Evolutionary conservation across 2,329 filamentous ascomycete species (phyloP).

Genomic region (Alternaria alternata): DNA sequence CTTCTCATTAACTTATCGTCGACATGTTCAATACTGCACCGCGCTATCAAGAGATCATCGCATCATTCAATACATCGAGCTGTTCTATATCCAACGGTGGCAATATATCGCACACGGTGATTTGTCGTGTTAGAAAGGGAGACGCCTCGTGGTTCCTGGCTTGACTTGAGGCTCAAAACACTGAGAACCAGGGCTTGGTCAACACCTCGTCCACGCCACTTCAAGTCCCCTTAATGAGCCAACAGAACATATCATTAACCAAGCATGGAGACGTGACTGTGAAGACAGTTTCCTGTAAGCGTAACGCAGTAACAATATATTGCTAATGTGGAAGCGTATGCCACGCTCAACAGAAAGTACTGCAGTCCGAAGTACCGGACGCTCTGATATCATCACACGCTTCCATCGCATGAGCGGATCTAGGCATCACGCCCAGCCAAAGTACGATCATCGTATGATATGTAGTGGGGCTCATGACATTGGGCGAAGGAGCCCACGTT

Average conservation of each 20-base stretch:
- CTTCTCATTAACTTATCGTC: conserved; percentile 11
- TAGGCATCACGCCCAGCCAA: conserved; percentile 3
- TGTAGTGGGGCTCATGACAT: conserved; percentile 23
- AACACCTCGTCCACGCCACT: neutral
- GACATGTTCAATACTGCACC: neutral
- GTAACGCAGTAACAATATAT: neutral
- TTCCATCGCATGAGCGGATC: conserved; percentile 20
- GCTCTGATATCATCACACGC: neutral
- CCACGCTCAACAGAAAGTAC: conserved; percentile 20
- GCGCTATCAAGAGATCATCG: neutral
- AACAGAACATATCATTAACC: neutral
- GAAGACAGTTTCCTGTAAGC: neutral
- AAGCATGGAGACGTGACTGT: no score
- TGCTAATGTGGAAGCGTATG: conserved; percentile 9
- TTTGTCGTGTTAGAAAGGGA: neutral
- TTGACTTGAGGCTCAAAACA: neutral
- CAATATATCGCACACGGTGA: neutral
- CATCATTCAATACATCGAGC: neutral
- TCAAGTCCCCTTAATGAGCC: neutral
- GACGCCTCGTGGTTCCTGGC: neutral
- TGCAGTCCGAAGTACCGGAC: conserved; percentile 6
- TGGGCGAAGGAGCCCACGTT: conserved; percentile 20
- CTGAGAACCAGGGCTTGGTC: neutral
- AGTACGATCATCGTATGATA: conserved; percentile 18
- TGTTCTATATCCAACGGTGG: neutral